Evolutionary conservation across 208 protist species (phyloP), one percentile per base, ranked within the genome.

Genomic region (Crithidia sp.): DNA sequence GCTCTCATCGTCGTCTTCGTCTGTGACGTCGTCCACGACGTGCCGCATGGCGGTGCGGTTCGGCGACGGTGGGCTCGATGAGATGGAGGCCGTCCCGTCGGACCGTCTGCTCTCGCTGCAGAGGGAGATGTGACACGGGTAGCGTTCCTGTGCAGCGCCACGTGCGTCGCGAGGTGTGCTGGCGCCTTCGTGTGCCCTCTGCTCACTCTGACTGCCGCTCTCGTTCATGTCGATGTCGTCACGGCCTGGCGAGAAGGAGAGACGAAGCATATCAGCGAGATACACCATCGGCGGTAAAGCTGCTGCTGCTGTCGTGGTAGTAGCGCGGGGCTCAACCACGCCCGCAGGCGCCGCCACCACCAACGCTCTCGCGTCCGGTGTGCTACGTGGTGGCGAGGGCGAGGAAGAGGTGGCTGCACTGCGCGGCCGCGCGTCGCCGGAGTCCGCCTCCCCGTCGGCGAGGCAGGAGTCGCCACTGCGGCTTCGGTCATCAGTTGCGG

Each of bases 11-110:
- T 36, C 49, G 8, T 67, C 49, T 2, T 57, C 62, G 4, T 67
- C 62, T 43, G 36, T 43, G 5, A 67, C 3, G 14, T 44, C 28
- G 16, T 39, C 45, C 7, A 37, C 62, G 12, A 50, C 58, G 39
- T 56, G 44, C 7, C 74, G 74, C 12, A 73, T 61, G 41, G 74
- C 74, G 0, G 74, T 78, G 14, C 52, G 64, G 40, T 59, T 66
- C 2, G 67, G 66, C n/a, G 74, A 78, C 7, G 74, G 74, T 10
- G 74, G 74, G 17, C 74, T 78, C 8, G 67, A 73, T 17, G 74
- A 78, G 37, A 59, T 60, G 57, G 67, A 78, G 13, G 50, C 58
- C 0, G 45, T 43, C 3, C 28, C 28, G 28, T 28, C 28, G 28
- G 28, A 2, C 0, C 28, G 0, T 28, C 28, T 28, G 28, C 28